Evolutionary conservation across 2,329 filamentous ascomycete species (phyloP), one percentile per base, ranked within the genome.

Genomic region (Nemania sp.): DNA sequence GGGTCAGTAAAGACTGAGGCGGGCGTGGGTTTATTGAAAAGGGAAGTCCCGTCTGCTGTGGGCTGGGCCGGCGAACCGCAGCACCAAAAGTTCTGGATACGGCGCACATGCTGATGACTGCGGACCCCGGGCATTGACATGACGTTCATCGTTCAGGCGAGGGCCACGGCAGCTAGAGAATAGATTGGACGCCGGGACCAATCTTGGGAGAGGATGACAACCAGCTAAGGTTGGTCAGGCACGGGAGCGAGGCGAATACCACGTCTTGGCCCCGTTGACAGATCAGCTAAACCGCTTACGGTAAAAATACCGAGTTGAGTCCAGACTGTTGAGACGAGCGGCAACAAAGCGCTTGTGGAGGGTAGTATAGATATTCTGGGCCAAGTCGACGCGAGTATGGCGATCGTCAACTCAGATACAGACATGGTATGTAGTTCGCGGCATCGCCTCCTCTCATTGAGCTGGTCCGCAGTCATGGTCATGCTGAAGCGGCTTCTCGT

Each of bases 241-340:
- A 37, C 33, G 46, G 39, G 22, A 41, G 24, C 42, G 48, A 53
- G 49, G 45, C 41, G 50, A 52, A 46, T 56, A 47, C 47, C 44
- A 57, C 47, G 30, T 57, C 48, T 48, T 44, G 55, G 56, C 55
- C 44, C 39, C 23, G 39, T 56, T 61, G 60, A 59, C 42, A 62
- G 56, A 30, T 62, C 22, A 37, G 52, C 65, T 67, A 67, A 44
- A 56, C 65, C 52, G 28, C 40, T 61, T 63, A 19, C 9, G 51
- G 65, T 37, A 26, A 67, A 62, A 63, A 56, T 66, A 63, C 63
- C 64, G 63, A 66, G 30, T 36, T n/a, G 30, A 11, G 22, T 30
- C 24, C 17, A 19, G 30, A n/a, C n/a, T n/a, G n/a, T n/a, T n/a
- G n/a, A n/a, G n/a, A n/a, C n/a, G n/a, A n/a, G n/a, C n/a, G n/a